phyloP scores from a whole-genome alignment of 2,329 filamentous ascomycete species.

The Colletotrichum sp. region DNA sequence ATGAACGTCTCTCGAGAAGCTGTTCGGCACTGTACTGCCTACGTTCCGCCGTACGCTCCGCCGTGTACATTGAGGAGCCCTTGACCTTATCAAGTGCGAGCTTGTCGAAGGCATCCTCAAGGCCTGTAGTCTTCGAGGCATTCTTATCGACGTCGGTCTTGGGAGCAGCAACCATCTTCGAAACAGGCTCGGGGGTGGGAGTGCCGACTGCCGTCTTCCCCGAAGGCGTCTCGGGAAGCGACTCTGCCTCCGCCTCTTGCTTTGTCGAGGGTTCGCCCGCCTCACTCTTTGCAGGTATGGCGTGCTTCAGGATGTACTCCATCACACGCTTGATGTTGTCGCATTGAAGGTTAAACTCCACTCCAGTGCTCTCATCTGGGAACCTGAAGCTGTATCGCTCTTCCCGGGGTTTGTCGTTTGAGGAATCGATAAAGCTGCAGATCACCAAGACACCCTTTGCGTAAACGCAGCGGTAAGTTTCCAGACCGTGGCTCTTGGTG shows the following conservation, averaged over 20 bases:
- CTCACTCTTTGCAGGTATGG: not conserved
- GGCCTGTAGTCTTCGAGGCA: not conserved
- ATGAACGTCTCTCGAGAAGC: not conserved
- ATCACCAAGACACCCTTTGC: not conserved
- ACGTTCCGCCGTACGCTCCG: not conserved
- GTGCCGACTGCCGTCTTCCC: not conserved
- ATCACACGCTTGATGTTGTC: not conserved
- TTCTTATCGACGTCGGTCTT: not conserved
- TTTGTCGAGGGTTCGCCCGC: not conserved
- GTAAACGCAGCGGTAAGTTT: not conserved
- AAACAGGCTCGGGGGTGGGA: not conserved
- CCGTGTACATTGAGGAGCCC: conserved; percentile 1
- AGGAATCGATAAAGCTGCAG: not conserved
- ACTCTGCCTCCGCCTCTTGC: not conserved
- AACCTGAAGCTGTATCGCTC: not conserved
- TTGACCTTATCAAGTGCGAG: conserved; percentile 8
- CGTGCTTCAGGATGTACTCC: not conserved
- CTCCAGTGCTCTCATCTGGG: not conserved
- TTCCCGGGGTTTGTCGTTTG: not conserved
- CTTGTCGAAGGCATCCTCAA: not conserved
- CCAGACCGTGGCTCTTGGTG: not conserved
- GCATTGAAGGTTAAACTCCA: not conserved
- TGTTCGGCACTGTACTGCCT: not conserved
- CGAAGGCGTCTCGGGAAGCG: not conserved
- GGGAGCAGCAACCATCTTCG: not conserved